phyloP scores from a whole-genome alignment of 2,329 filamentous ascomycete genomes.

The Aspergillus niger region DNA sequence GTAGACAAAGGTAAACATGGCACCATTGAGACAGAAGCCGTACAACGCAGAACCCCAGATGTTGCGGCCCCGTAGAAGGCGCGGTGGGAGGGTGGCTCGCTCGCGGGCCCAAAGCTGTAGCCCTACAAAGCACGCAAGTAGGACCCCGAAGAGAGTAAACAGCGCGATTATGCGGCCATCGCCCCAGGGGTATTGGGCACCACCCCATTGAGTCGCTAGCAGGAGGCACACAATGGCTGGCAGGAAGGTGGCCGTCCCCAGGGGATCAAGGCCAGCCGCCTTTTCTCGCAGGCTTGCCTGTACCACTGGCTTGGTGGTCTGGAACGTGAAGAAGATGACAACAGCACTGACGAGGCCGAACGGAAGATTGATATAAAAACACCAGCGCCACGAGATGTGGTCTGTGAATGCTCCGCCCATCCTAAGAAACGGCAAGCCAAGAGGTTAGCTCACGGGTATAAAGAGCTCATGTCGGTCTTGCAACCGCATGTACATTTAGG shows the following conservation, averaged over 20 bases:
- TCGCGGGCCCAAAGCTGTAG: slow-evolving; percentile 12
- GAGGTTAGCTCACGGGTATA: too few relatives aligned
- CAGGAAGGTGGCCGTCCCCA: slow-evolving; percentile 53
- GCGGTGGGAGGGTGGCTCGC: slow-evolving; percentile 13
- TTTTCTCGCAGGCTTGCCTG: too few relatives aligned
- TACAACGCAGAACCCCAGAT: slow-evolving; percentile 12
- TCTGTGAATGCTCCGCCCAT: slow-evolving; percentile 39
- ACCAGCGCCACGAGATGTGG: slow-evolving; percentile 49
- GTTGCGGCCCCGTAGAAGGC: slow-evolving; percentile 11
- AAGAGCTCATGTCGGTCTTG: too few relatives aligned
- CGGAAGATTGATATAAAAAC: slow-evolving; percentile 37
- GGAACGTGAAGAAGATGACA: neutral
- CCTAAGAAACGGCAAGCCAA: too few relatives aligned
- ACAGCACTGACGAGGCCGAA: neutral
- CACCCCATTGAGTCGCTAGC: slow-evolving; percentile 61
- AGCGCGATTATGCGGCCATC: slow-evolving; percentile 54
- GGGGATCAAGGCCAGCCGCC: slow-evolving; percentile 39
- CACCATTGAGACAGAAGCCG: slow-evolving; percentile 5
- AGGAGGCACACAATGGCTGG: slow-evolving; percentile 56
- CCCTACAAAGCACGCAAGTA: slow-evolving; percentile 33
- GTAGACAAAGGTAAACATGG: slow-evolving; percentile 15
- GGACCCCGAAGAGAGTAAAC: slow-evolving; percentile 51
- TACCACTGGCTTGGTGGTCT: slow-evolving; percentile 35
- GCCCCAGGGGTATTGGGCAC: slow-evolving; percentile 54
- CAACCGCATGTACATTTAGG: too few relatives aligned